These are phyloP conservation scores for Coelastrella sp. DNA, from an alignment of 139 green algal genomes.

Conservation along the genomic window DNA sequence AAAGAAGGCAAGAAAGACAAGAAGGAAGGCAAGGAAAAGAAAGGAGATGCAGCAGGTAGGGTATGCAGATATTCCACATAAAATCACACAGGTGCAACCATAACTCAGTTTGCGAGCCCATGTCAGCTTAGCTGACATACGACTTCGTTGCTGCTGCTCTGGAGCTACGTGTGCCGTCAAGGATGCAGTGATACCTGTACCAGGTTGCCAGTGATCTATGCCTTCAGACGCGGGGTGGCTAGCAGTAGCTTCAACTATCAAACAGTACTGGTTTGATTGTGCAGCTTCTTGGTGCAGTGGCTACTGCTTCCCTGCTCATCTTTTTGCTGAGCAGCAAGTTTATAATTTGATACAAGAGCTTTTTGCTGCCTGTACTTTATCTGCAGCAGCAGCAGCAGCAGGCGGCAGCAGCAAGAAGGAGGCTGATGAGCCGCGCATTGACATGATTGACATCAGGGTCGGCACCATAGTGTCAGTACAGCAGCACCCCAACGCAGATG, in stretches of 20 bases:
- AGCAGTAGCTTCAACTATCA: too few relatives aligned
- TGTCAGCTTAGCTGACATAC: too few relatives aligned
- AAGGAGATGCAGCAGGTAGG: conserved; percentile 19
- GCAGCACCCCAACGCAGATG: conserved; percentile 91
- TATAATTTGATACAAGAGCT: too few relatives aligned
- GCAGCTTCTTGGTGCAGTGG: too few relatives aligned
- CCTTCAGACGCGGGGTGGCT: neutral
- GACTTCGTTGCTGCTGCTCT: too few relatives aligned
- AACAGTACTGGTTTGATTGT: too few relatives aligned
- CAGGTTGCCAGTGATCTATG: neutral
- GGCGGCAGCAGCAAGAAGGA: conserved; percentile 37
- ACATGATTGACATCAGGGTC: conserved; percentile 85
- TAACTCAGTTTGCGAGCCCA: too few relatives aligned
- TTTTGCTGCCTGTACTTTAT: neutral
- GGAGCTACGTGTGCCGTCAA: neutral
- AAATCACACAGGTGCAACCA: too few relatives aligned
- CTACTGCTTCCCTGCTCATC: too few relatives aligned
- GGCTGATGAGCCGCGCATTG: conserved; percentile 55
- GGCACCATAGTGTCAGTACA: conserved; percentile 84
- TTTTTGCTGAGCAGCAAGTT: too few relatives aligned
- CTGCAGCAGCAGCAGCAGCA: conserved; percentile 38
- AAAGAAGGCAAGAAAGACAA: conserved; percentile 44
- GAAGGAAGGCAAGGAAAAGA: conserved; percentile 48
- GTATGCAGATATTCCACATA: neutral
- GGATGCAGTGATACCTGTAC: neutral